These are phyloP conservation scores for Rutidosis leptorrhynchoides DNA, from an alignment of 129 eudicot species.

Conservation along the genomic window DNA sequence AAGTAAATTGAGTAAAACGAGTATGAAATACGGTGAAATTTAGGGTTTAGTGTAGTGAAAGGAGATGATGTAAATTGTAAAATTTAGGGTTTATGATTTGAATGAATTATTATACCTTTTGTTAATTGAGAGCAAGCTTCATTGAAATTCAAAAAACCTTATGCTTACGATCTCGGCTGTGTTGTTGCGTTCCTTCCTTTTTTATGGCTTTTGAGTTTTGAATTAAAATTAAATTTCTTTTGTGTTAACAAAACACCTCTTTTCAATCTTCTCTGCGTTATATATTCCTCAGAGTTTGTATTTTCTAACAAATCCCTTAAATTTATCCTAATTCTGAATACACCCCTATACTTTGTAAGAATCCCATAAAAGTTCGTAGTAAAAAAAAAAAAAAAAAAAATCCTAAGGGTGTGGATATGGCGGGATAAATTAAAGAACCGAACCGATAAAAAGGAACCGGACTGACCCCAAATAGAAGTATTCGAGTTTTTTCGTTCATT, in stretches of 20 bases:
- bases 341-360: not conserved
- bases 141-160: slow-evolving; percentile 24
- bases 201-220: slow-evolving; percentile 31
- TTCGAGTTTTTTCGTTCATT: too few relatives aligned
- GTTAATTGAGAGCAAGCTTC: slow-evolving; percentile 28
- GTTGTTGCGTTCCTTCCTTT: slow-evolving; percentile 13
- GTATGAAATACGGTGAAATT: slow-evolving; percentile 22
- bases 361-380: not conserved
- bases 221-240: slow-evolving; percentile 27
- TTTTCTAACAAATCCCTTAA: slow-evolving; percentile 9
- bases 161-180: slow-evolving; percentile 19
- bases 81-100: slow-evolving; percentile 22
- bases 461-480: too few relatives aligned
- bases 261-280: slow-evolving; percentile 39
- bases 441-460: too few relatives aligned
- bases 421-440: too few relatives aligned
- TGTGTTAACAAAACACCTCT: slow-evolving; percentile 31
- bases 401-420: too few relatives aligned
- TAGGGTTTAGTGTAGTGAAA: slow-evolving; percentile 28
- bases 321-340: too few relatives aligned
- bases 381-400: too few relatives aligned
- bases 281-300: slow-evolving; percentile 20
- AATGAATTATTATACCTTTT: slow-evolving; percentile 22
- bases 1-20: slow-evolving; percentile 20
- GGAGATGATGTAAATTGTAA: slow-evolving; percentile 11